These are phyloP conservation scores for Lagerstroemia speciosa DNA, from an alignment of 345 rosid genomes.

Conservation along the genomic window DNA sequence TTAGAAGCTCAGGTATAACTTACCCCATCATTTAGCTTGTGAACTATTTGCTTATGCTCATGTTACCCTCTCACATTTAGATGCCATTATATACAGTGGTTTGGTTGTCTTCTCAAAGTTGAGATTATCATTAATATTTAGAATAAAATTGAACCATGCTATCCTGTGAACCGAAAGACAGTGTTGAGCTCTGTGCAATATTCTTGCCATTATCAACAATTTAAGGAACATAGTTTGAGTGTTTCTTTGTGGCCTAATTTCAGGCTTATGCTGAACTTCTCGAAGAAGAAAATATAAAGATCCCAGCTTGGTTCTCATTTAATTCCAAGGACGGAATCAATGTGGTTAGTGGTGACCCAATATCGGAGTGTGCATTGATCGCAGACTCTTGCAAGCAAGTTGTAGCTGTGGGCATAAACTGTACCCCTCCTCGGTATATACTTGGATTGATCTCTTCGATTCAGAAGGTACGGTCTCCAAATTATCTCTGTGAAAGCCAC, in stretches of 20 bases:
- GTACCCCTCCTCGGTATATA: slow-evolving; percentile 69
- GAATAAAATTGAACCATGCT: not conserved
- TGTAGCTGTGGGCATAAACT: slow-evolving; percentile 74
- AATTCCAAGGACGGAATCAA: slow-evolving; percentile 58
- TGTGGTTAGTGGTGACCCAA: slow-evolving; percentile 60
- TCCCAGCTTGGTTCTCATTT: slow-evolving; percentile 82
- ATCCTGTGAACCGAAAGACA: too few species aligned
- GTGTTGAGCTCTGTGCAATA: too few species aligned
- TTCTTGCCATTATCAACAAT: too few species aligned
- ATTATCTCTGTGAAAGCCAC: too few species aligned
- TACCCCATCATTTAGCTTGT: not conserved
- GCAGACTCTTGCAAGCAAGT: slow-evolving; percentile 64
- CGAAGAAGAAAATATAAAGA: slow-evolving; percentile 45
- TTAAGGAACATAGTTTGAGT: too few species aligned
- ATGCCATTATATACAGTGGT: not conserved
- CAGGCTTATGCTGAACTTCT: slow-evolving; percentile 85
- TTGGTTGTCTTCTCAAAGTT: not conserved
- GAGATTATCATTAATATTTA: not conserved
- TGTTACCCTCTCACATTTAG: not conserved
- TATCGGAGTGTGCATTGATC: slow-evolving; percentile 52
- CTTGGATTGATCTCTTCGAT: slow-evolving; percentile 46
- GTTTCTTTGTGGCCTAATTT: too few species aligned
- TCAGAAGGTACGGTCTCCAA: slow-evolving; percentile 33
- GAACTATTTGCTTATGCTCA: not conserved
- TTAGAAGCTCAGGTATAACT: slow-evolving; percentile 66